Evolutionary conservation across 352 stramenopile genomes (phyloP).

Genomic region (Blastocystis sp.): DNA sequence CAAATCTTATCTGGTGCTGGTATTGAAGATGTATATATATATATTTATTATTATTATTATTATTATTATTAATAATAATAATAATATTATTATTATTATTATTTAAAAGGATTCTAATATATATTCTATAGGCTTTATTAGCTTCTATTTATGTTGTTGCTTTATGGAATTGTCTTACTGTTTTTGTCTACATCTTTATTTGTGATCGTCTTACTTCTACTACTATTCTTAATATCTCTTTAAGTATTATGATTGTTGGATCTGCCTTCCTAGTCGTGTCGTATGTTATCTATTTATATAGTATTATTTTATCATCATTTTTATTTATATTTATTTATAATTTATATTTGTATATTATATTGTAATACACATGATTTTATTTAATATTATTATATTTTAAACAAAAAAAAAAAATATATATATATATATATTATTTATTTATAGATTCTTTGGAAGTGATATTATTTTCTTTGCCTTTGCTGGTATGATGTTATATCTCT

Average conservation of each 20-base stretch:
- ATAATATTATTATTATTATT: too few species aligned
- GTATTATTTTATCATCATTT: too few species aligned
- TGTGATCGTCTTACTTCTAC: slow-evolving; percentile 8
- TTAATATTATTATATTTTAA: too few species aligned
- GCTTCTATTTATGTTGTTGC: slow-evolving; percentile 19
- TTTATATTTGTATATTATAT: too few species aligned
- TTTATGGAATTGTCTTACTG: slow-evolving; percentile 36
- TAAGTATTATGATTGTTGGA: slow-evolving; percentile 23
- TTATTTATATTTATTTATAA: too few species aligned
- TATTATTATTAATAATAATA: too few species aligned
- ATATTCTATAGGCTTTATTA: slow-evolving; percentile 4
- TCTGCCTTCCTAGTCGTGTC: neutral
- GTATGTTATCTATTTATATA: too few species aligned
- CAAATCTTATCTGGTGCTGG: slow-evolving; percentile 22
- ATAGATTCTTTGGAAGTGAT: slow-evolving; percentile 4
- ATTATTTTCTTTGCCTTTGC: slow-evolving; percentile 5
- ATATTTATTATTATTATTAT: too few species aligned
- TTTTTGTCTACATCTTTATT: slow-evolving; percentile 34
- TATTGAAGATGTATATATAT: slow-evolving; percentile 6
- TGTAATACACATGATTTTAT: too few species aligned
- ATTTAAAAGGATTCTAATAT: neutral
- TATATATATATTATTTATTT: neutral
- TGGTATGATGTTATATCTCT: slow-evolving; percentile 23
- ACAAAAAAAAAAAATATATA: neutral
- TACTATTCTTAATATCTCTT: slow-evolving; percentile 22